Percentiles rank a stretch among this genome's conserved stretches.
Conservation (phyloP, 2,329 filamentous ascomycete species). For the Botrytis elliptica region DNA sequence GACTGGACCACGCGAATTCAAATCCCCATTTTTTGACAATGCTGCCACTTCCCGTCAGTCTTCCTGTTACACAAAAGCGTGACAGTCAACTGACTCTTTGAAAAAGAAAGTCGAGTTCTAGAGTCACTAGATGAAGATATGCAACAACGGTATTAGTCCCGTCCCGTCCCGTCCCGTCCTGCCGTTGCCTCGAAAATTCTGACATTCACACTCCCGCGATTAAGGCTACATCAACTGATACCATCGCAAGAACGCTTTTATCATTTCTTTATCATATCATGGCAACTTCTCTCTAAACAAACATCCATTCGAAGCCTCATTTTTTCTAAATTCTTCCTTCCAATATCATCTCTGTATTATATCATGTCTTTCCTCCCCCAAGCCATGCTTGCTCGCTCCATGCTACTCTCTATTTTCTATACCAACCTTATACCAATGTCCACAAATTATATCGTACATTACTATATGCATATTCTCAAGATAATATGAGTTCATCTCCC, state of each 20-base stretch:
- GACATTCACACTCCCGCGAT: neutral
- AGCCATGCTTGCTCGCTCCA: neutral
- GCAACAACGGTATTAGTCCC: rapidly evolving
- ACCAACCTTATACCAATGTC: neutral
- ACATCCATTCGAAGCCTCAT: neutral
- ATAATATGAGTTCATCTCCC: neutral
- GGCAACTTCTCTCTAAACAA: neutral
- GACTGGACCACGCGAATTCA: neutral
- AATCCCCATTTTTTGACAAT: neutral
- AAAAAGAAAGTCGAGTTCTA: neutral
- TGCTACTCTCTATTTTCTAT: neutral
- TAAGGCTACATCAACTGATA: neutral
- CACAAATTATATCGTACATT: neutral
- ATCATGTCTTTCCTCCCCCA: neutral
- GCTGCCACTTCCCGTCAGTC: neutral
- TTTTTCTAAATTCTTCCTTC: neutral
- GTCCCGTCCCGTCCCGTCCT: neutral
- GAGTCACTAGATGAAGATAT: neutral
- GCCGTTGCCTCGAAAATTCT: neutral
- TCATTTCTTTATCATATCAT: neutral
- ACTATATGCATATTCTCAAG: neutral
- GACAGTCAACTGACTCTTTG: neutral
- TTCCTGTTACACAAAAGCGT: neutral
- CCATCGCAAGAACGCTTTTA: neutral
- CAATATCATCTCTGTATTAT: neutral